A percentile compares a stretch with the other conserved stretches of the same genome.
Conservation (phyloP, 768 basidiomycete genomes). For the Suillus fuscotomentosus region DNA sequence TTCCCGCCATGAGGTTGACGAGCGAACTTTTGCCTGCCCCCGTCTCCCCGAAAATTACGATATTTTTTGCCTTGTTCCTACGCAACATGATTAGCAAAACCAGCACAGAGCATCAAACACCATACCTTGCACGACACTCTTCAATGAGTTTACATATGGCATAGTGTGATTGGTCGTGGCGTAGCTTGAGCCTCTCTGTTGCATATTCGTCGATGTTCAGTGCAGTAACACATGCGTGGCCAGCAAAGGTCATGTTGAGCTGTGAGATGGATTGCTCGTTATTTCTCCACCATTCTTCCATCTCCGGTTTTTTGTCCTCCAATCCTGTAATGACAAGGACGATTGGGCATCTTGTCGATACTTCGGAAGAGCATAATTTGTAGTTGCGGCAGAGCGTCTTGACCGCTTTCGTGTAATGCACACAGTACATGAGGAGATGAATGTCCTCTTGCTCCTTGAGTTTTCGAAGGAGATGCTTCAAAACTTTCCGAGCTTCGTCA, state of each 20-base stretch:
- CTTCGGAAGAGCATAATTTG: constrained; percentile 14
- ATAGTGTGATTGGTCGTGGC: constrained; percentile 20
- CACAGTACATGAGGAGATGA: constrained; percentile 26
- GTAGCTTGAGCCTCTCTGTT: no score
- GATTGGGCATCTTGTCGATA: constrained; percentile 3
- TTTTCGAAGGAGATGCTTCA: constrained; percentile 31
- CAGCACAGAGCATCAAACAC: background rate
- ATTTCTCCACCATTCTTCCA: constrained; percentile 39
- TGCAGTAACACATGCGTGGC: constrained; percentile 37
- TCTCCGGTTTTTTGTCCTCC: constrained; percentile 28
- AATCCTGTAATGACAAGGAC: constrained; percentile 31
- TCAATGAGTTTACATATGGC: constrained; percentile 18
- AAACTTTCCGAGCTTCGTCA: constrained; percentile 22
- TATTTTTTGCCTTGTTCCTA: constrained; percentile 16
- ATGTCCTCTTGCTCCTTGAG: constrained; percentile 23
- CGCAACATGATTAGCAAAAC: background rate
- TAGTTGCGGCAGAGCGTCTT: constrained; percentile 28
- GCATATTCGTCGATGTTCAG: no score
- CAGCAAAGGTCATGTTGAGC: constrained; percentile 33
- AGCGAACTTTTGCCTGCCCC: constrained; percentile 43
- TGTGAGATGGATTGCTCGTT: constrained; percentile 27
- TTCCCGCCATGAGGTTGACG: constrained; percentile 40
- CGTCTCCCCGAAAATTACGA: constrained; percentile 31
- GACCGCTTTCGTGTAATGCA: constrained; percentile 26
- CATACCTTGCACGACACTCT: background rate